Base-by-base conservation (phyloP, 164 flowering plant genomes). In the Liriodendron chinense region DNA sequence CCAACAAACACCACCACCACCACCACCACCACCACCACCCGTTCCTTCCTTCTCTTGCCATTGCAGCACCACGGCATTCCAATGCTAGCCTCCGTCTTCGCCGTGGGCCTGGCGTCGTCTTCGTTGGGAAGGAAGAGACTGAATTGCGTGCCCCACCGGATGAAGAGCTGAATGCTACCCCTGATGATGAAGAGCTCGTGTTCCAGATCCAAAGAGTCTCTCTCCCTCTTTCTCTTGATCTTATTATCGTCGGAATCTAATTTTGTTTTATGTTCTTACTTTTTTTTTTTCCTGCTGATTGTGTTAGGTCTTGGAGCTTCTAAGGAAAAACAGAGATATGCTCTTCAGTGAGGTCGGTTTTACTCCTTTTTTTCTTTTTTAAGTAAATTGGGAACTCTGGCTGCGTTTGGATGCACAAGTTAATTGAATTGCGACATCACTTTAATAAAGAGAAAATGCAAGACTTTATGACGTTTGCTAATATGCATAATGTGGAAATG, bases 291-390 rank as follows among this genome's bases (percentile, higher is more conserved):
- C 26, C 65, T 14, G 43, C 10, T 43, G 50, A 23, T 21, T 64
- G 53, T 25, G 72, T 70, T 65, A 92, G 95, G 94, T 90, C 14
- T 82, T 93, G 88, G 92, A 87, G 84, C 89, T 88, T 75, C 89
- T 92, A 12, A 85, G 66, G 85, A 88, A 87, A 70, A 93, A 92
- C 83, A 83, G 98, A 78, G 96, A 93, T 74, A 93, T 93, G 98
- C 76, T 86, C 28, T 93, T 91, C 81, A 79, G 84, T 47, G 94
- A 93, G 94, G 98, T 91, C 13, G 13, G 59, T 53, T 53, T 53
- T 53, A 16, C 59, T 12, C 18, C 18, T 53, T 9, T 53, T 9
- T 53, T 12, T 53, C 59, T 34, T 34, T 34, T 34, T 34, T 34
- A 34, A 34, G 5, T 34, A 34, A 34, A 34, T 34, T 7, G 43